Percentiles rank a stretch among this genome's conserved stretches.
These are phyloP conservation scores for Sarocladium oryzae DNA, from an alignment of 2,329 filamentous ascomycete genomes.

Conservation along the genomic window DNA sequence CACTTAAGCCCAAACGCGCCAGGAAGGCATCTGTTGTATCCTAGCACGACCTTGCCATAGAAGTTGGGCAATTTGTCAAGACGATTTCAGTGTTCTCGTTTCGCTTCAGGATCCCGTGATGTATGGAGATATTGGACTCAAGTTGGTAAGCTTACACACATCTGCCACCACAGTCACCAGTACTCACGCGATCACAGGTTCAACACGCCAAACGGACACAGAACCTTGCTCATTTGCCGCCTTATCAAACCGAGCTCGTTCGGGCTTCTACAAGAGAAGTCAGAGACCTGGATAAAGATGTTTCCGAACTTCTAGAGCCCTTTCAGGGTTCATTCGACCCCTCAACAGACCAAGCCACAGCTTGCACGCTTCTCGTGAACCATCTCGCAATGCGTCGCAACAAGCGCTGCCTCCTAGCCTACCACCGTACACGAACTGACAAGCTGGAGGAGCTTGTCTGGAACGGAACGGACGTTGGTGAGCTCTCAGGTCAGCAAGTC, in stretches of 20 bases:
- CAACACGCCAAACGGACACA: constrained; percentile 94
- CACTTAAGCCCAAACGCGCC: background rate
- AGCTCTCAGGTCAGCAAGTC: constrained; percentile 55
- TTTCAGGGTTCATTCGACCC: constrained; percentile 85
- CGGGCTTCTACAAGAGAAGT: constrained; percentile 85
- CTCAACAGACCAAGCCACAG: constrained; percentile 71
- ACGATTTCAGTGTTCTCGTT: too few relatives aligned
- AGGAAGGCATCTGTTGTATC: too few relatives aligned
- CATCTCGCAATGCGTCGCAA: constrained; percentile 94
- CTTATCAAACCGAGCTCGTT: constrained; percentile 88
- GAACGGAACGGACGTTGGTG: constrained; percentile 78
- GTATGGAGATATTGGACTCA: constrained; percentile 85
- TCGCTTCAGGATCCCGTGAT: constrained; percentile 42
- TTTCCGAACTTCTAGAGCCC: constrained; percentile 69
- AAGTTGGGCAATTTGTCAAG: too few relatives aligned
- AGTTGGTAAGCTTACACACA: constrained; percentile 53
- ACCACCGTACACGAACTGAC: constrained; percentile 83
- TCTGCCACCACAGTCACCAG: background rate
- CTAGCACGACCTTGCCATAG: too few relatives aligned
- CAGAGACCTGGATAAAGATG: constrained; percentile 84
- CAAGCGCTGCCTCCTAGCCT: constrained; percentile 90
- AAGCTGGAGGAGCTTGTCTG: constrained; percentile 92
- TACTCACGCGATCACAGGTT: constrained; percentile 48
- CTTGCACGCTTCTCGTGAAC: constrained; percentile 84
- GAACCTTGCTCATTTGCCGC: constrained; percentile 75